A percentile compares a stretch with the other conserved stretches of the same genome.
These are phyloP conservation scores for Lepidium africanum DNA, from an alignment of 345 rosid genomes.

Conservation along the genomic window DNA sequence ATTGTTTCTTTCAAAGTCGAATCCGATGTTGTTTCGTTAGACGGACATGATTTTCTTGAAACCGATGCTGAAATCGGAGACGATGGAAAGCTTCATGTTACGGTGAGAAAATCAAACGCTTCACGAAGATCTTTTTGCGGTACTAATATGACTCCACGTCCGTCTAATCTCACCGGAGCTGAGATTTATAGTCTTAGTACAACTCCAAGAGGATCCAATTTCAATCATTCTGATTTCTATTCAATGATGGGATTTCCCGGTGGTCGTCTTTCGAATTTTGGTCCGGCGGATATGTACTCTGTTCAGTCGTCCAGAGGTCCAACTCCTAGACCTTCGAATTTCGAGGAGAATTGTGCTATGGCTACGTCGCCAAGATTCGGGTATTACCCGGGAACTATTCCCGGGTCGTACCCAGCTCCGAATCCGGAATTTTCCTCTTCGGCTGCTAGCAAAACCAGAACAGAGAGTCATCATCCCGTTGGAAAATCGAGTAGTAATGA, in stretches of 20 bases:
- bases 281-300: conserved; percentile 68
- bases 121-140: conserved; percentile 51
- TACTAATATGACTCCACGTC: conserved; percentile 62
- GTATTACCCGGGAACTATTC: conserved; percentile 49
- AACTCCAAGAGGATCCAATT: conserved; percentile 87
- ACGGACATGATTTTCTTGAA: conserved; percentile 63
- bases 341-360: conserved; percentile 59
- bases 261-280: conserved; percentile 69
- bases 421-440: conserved; percentile 61
- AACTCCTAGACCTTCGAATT: conserved; percentile 73
- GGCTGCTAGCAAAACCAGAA: conserved; percentile 3
- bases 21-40: conserved; percentile 78
- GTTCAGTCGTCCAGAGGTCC: conserved; percentile 68
- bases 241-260: conserved; percentile 79
- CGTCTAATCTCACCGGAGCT: conserved; percentile 80
- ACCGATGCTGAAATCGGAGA: conserved; percentile 79
- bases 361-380: conserved; percentile 76
- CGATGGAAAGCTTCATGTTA: conserved; percentile 90
- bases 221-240: conserved; percentile 70
- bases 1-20: conserved; percentile 85
- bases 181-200: conserved; percentile 65
- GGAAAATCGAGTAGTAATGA: conserved; percentile 46
- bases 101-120: conserved; percentile 74
- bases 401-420: conserved; percentile 63
- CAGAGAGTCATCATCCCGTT: conserved; percentile 22